Conservation (phyloP, 2,329 filamentous ascomycete genomes). For the Balansia obtecta region DNA sequence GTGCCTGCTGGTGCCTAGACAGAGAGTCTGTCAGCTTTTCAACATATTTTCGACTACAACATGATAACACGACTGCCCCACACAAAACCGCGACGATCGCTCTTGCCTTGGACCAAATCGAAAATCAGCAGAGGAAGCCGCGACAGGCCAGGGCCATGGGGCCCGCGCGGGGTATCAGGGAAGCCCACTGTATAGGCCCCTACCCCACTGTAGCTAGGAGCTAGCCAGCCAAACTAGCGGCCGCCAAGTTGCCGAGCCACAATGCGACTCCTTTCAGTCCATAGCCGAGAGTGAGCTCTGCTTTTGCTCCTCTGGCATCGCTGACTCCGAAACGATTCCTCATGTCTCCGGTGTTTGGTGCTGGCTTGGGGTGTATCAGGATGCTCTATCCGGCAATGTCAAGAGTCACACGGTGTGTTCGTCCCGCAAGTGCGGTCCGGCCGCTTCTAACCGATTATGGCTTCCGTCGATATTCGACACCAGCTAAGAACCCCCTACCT, state of each 20-base stretch:
- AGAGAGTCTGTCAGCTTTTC: too few relatives aligned
- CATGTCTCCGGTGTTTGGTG: not conserved
- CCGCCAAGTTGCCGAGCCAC: not conserved
- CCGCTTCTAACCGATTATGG: slow-evolving; percentile 1
- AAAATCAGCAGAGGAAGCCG: too few relatives aligned
- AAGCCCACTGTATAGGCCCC: too few relatives aligned
- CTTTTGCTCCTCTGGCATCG: not conserved
- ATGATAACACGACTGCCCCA: too few relatives aligned
- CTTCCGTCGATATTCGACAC: slow-evolving; percentile 16
- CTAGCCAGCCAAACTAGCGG: not conserved
- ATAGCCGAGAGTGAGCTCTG: not conserved
- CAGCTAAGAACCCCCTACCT: slow-evolving; percentile 35
- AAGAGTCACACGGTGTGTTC: slow-evolving; percentile 5
- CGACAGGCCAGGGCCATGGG: too few relatives aligned
- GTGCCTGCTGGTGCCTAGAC: too few relatives aligned
- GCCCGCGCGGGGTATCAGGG: too few relatives aligned
- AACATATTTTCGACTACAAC: too few relatives aligned
- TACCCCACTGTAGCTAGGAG: not conserved
- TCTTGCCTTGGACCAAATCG: too few relatives aligned
- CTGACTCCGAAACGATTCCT: not conserved
- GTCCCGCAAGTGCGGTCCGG: not conserved
- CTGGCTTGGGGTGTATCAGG: not conserved
- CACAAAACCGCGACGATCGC: too few relatives aligned
- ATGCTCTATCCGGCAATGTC: slow-evolving; percentile 5
- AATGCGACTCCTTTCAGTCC: not conserved